Evolutionary conservation across 352 stramenopile genomes (phyloP), one percentile per base, ranked within the genome.

Genomic region (Phytophthora fragariae): DNA sequence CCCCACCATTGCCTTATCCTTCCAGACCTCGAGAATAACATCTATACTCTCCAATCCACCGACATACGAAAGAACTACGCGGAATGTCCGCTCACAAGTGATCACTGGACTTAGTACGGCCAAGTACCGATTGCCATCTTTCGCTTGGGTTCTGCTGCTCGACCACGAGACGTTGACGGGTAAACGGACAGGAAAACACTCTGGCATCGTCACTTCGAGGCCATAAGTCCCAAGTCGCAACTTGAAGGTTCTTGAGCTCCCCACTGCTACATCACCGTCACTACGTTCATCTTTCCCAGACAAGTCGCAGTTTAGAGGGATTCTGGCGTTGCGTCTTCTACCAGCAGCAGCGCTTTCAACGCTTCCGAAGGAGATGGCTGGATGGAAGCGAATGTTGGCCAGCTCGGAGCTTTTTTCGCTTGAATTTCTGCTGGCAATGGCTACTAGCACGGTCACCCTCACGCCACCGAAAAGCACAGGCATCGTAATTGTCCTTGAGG

Each of bases 401-500:
- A 61, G 31, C 5, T 62, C 8, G 6, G 58, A 64, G 49, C 11
- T 35, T 17, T 49, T 55, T 24, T 59, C n/a, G n/a, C 19, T 54
- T 12, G 47, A 54, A 1, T 0, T 5, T 49, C 46, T 33, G 3
- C 12, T n/a, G 7, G 61, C 35, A n/a, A 58, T 39, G 39, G 33
- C 71, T 19, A 78, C 66, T 21, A 72, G 11, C 56, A 78, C 46
- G 4, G 85, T 78, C 35, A 92, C 70, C 15, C 61, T 69, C 8
- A 89, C 70, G 27, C 88, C 88, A 17, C 83, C 81, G 8, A 93
- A 77, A 6, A 93, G 65, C 11, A 93, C 82, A 0, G 84, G 86
- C 44, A 93, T 81, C 15, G 66, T 73, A 47, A 93, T 85, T 19
- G 73, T 90, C 29, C 62, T 75, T 2, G 83, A 80, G 3, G 79